phyloP scores from a whole-genome alignment of 805 yeast genomes.

The Candida lessepsii region DNA sequence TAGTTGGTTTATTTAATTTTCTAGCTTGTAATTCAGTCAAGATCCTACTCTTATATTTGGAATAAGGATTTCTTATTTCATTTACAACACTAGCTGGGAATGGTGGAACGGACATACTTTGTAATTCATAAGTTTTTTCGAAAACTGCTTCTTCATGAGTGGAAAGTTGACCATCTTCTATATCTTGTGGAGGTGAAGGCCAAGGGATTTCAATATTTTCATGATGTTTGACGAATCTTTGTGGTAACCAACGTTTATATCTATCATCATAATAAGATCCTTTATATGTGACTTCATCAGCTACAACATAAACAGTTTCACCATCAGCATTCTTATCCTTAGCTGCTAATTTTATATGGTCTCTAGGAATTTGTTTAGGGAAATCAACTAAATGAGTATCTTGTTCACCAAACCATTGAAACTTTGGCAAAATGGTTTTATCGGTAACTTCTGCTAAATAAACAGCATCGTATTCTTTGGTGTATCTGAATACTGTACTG shows the following conservation, averaged over 20 bases:
- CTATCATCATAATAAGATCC: constrained; percentile 74
- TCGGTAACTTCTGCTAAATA: constrained; percentile 69
- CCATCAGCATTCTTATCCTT: constrained; percentile 70
- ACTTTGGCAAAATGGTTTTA: constrained; percentile 65
- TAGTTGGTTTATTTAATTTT: constrained; percentile 63
- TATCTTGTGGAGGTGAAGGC: constrained; percentile 66
- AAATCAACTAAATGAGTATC: constrained; percentile 66
- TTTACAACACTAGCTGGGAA: constrained; percentile 64
- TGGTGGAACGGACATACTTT: constrained; percentile 62
- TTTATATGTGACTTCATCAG: constrained; percentile 65
- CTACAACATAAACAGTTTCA: constrained; percentile 66
- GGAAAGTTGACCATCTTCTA: constrained; percentile 56
- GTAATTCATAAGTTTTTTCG: constrained; percentile 73
- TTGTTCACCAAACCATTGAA: constrained; percentile 71
- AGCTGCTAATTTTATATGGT: constrained; percentile 72
- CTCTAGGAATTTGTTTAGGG: constrained; percentile 61
- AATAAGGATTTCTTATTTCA: constrained; percentile 74
- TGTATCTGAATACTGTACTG: constrained; percentile 61
- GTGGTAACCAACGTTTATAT: constrained; percentile 71
- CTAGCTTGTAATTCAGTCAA: constrained; percentile 63
- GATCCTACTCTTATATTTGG: constrained; percentile 56
- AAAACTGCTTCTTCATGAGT: constrained; percentile 58
- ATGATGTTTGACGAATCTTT: constrained; percentile 71
- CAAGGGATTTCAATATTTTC: constrained; percentile 77
- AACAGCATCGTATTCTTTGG: constrained; percentile 59